A percentile compares a stretch with the other conserved stretches of the same genome.
Evolutionary conservation across 2,329 filamentous ascomycete species (phyloP).

Genomic region (Diaporthe humulicola): DNA sequence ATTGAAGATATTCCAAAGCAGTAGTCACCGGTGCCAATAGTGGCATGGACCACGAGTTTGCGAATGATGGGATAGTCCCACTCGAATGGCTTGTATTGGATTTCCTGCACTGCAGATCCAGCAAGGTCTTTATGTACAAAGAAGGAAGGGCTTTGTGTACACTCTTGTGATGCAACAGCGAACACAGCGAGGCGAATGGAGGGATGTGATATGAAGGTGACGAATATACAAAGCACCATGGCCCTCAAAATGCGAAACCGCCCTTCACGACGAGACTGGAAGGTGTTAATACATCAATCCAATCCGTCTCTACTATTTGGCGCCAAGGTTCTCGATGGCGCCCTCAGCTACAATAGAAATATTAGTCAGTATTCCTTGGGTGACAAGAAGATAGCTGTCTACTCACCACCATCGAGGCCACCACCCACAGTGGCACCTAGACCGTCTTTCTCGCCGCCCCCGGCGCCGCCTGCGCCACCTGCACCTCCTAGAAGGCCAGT

Average conservation of each 20-base stretch:
- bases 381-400: neutral
- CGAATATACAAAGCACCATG: neutral
- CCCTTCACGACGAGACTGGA: neutral
- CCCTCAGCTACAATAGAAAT: neutral
- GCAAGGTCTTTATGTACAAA: slow-evolving; percentile 26
- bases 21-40: neutral
- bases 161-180: slow-evolving; percentile 6
- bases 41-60: neutral
- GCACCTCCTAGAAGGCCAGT: neutral
- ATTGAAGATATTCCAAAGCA: neutral
- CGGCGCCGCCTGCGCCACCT: neutral
- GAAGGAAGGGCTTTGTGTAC: slow-evolving; percentile 5
- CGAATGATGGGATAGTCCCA: slow-evolving; percentile 1
- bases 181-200: slow-evolving; percentile 22
- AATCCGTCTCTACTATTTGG: neutral
- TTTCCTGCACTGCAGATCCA: slow-evolving; percentile 30
- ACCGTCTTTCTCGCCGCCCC: slow-evolving; percentile 8
- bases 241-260: neutral
- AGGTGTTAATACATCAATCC: neutral
- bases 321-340: neutral
- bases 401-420: slow-evolving; percentile 18
- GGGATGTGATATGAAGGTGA: neutral
- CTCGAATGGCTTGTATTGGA: neutral
- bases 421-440: neutral
- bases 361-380: neutral